Base-by-base conservation (phyloP, 331 rosid genomes). In the Pyrus hybrid region DNA sequence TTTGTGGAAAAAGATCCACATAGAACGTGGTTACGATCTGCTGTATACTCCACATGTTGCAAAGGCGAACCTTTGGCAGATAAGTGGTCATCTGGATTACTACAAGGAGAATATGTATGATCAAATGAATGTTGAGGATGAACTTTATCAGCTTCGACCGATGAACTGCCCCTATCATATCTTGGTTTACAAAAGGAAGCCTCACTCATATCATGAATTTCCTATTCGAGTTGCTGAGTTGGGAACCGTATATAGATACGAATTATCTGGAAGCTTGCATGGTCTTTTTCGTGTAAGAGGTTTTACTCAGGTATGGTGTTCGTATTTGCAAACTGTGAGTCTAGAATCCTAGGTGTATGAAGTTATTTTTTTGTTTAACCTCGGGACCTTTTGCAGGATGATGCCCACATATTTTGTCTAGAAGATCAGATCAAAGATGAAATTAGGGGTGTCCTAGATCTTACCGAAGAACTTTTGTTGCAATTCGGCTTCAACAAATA, bases 141-240 rank as follows among this genome's bases (percentile, higher is more conserved):
- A n/a, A n/a, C n/a, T n/a, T n/a, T n/a, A n/a, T n/a, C n/a, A n/a
- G n/a, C n/a, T n/a, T n/a, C n/a, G n/a, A n/a, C n/a, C n/a, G 12
- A 94, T 94, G 99, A 94, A 94, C 88, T 94, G 99, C 76, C 99
- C 99, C 41, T 92, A 92, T 79, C 99, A 94, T 80, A 92, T 94
- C 80, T 80, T 94, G 83, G 63, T 90, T 70, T 94, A 92, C 86
- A 90, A 94, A 87, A 87, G 97, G 78, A 92, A 81, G 86, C 97
- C 60, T 70, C 91, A 93, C 78, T 94, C 99, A 3, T 94, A 92
- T 86, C 91, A 96, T 64, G 96, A 92, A 22, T 92, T 94, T 81
- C 99, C 99, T 29, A 84, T 94, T 49, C 78, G 97, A 76, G 92
- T 92, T 29, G 97, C 99, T 30, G 99, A 94, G 81, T 74, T 94